A percentile compares a stretch with the other conserved stretches of the same genome.
Evolutionary conservation across 129 eudicot genomes (phyloP).

Genomic region (Solidago caesia): DNA sequence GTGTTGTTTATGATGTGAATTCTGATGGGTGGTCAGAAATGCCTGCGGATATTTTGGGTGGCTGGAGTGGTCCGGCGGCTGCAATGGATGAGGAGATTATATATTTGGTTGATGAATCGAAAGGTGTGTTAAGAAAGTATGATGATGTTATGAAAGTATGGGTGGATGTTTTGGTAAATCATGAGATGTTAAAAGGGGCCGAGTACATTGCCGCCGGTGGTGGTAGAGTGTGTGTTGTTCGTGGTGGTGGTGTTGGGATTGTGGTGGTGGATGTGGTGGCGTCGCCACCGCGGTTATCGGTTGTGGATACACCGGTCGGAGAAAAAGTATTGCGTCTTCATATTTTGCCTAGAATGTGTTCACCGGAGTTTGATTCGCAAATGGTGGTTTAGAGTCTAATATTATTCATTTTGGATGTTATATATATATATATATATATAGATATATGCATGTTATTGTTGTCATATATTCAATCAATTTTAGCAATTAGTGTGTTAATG

Average conservation of each 20-base stretch:
- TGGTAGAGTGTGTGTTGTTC: slow-evolving; percentile 67
- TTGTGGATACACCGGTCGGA: slow-evolving; percentile 58
- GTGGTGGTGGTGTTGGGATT: slow-evolving; percentile 49
- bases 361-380: slow-evolving; percentile 18
- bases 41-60: slow-evolving; percentile 65
- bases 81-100: slow-evolving; percentile 64
- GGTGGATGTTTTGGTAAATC: slow-evolving; percentile 42
- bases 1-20: slow-evolving; percentile 52
- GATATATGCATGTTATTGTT: too few relatives aligned
- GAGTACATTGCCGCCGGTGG: slow-evolving; percentile 56
- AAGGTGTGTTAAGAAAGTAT: slow-evolving; percentile 54
- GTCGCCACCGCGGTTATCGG: slow-evolving; percentile 40
- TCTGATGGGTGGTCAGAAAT: slow-evolving; percentile 57
- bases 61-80: slow-evolving; percentile 94
- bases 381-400: not conserved
- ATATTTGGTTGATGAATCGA: slow-evolving; percentile 55
- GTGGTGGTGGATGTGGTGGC: slow-evolving; percentile 72
- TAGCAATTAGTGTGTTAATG: too few relatives aligned
- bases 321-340: slow-evolving; percentile 45
- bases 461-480: too few relatives aligned
- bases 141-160: slow-evolving; percentile 43
- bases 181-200: slow-evolving; percentile 53
- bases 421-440: too few relatives aligned
- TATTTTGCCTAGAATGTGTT: slow-evolving; percentile 73
- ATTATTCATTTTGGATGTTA: not conserved